Evolutionary conservation across 495 filamentous ascomycete species (phyloP).

Genomic region (Aspergillus sparsus): DNA sequence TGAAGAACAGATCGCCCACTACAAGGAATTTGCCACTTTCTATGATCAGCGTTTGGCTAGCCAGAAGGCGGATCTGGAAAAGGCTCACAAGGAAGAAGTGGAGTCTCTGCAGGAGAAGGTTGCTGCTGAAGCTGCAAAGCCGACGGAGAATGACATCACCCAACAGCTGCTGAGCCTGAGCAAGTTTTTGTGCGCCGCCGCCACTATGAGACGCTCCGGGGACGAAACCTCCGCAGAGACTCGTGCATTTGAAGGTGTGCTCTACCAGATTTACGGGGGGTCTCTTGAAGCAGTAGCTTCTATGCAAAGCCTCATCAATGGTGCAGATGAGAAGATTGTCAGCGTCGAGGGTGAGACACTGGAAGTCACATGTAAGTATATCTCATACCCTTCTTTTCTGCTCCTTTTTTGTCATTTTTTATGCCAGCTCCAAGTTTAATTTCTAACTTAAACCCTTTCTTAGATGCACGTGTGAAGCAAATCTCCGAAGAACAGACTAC

Average conservation of each 20-base stretch:
- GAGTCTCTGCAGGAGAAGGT: constrained; percentile 67
- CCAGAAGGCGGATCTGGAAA: constrained; percentile 73
- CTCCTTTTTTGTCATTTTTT: too few species aligned
- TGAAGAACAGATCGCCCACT: constrained; percentile 80
- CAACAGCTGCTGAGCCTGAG: constrained; percentile 65
- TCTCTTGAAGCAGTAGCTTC: constrained; percentile 76
- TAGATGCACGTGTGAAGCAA: constrained; percentile 70
- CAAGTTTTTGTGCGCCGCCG: constrained; percentile 78
- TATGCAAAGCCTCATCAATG: constrained; percentile 83
- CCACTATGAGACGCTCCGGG: constrained; percentile 64
- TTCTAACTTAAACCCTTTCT: constrained; percentile 31
- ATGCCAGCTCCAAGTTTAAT: background rate
- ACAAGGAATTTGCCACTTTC: constrained; percentile 78
- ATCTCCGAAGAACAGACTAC: constrained; percentile 46
- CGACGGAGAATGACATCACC: constrained; percentile 53
- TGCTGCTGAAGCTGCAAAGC: constrained; percentile 60
- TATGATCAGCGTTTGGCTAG: constrained; percentile 66
- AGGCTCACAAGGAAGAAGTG: constrained; percentile 67
- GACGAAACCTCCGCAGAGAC: constrained; percentile 70
- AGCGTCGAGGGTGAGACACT: constrained; percentile 64
- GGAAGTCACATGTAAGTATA: constrained; percentile 72
- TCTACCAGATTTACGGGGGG: constrained; percentile 87
- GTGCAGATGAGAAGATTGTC: constrained; percentile 68
- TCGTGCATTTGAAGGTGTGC: constrained; percentile 84
- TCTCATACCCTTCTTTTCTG: background rate